phyloP scores from a whole-genome alignment of 2,329 filamentous ascomycete species.

The Purpureocillium lavendulum region DNA sequence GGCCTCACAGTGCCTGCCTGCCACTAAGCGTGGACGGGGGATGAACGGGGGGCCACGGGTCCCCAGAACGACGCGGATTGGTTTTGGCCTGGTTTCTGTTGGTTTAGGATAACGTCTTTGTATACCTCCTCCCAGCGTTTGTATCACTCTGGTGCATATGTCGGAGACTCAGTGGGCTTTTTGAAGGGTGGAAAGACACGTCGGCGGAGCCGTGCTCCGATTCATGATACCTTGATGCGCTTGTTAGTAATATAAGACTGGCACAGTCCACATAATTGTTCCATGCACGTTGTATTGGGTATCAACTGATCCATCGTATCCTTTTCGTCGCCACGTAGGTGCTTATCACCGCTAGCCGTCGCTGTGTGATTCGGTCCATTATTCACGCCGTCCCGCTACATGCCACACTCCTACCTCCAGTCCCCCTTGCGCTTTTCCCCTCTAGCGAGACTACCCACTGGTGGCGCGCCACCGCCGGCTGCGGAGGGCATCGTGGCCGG shows the following conservation, averaged over 20 bases:
- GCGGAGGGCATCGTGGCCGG: slow-evolving; percentile 14
- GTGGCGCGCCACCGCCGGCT: slow-evolving; percentile 9
- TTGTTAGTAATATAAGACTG: slow-evolving; percentile 8
- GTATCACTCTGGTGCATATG: background rate
- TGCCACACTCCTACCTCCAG: slow-evolving; percentile 15
- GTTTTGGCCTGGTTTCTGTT: background rate
- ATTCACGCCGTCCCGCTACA: no score
- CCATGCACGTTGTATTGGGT: slow-evolving; percentile 3
- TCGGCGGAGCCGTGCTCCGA: slow-evolving; percentile 14
- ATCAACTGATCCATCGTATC: background rate
- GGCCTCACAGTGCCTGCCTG: slow-evolving; percentile 18
- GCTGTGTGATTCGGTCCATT: no score
- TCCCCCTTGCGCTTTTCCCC: slow-evolving; percentile 25
- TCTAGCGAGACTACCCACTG: slow-evolving; percentile 14
- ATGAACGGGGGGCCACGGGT: no score
- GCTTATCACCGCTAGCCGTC: no score
- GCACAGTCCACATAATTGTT: slow-evolving; percentile 11
- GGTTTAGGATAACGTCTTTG: background rate
- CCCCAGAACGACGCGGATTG: no score
- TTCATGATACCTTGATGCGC: slow-evolving; percentile 23
- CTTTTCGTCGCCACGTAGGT: background rate
- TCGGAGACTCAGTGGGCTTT: background rate
- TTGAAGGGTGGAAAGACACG: background rate
- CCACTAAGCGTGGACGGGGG: background rate
- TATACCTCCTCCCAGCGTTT: background rate